Evolutionary conservation across 164 flowering plant genomes (phyloP), one percentile per base, ranked within the genome.

Genomic region (Stephania yunnanensis): DNA sequence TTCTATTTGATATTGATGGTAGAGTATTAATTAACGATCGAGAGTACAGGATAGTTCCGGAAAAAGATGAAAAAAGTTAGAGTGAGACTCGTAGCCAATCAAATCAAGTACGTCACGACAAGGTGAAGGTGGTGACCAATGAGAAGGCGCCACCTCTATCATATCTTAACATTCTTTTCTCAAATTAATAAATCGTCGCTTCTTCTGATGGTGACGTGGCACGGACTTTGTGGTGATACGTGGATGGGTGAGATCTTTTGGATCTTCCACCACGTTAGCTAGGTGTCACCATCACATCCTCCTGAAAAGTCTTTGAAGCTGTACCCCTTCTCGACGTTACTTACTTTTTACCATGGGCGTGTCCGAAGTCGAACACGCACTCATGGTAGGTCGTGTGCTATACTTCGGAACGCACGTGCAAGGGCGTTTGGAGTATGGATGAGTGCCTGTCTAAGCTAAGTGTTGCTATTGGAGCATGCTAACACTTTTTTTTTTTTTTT

Each of bases 201-300:
- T 61, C 64, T 58, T 58, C 22, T 61, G 66, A 61, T 61, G 66
- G 25, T 61, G 66, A 61, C 66, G 66, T 58, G 65, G 65, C 65
- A 17, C 20, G 65, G 65, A 58, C 22, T 58, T 13, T 58, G 64
- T 58, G 22, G 65, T 58, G 65, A 58, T 58, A 58, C 65, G 65
- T 61, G 66, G 66, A 61, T 2, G 2, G 66, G 29, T n/a, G 20
- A n/a, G 7, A 7, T 19, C 66, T 61, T 22, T 19, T 61, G 1
- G 66, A 61, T 61, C 20, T 61, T 7, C 42, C 42, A 8, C 66
- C 6, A 61, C 66, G 66, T 61, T 8, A n/a, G 66, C 25, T 15
- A 61, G 66, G 66, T 61, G 66, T 61, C 25, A 5, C 66, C 66
- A 61, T n/a, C 66, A 61, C 66, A 10, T 50, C 15, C 55, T 50